phyloP scores from a whole-genome alignment of 768 basidiomycete species.

The Pilatotrama ljubarskyi region DNA sequence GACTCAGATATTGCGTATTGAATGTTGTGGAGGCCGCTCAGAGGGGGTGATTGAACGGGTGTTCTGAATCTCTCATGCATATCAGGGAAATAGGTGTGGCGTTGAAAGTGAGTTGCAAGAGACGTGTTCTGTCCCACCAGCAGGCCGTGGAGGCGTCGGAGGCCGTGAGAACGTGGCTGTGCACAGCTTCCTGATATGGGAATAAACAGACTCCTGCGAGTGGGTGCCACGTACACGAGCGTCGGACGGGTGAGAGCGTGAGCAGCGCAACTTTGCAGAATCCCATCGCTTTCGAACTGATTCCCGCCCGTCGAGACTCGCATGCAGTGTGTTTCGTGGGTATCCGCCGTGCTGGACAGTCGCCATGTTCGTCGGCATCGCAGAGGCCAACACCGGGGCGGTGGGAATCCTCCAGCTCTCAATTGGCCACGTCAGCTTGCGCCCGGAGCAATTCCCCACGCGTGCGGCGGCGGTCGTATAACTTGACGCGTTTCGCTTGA shows the following conservation, averaged over 20 bases:
- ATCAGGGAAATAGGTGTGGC: neutral
- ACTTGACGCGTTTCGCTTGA: conserved; percentile 15
- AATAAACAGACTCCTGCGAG: conserved; percentile 1
- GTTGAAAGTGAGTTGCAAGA: neutral
- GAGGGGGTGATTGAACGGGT: neutral
- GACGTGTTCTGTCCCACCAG: neutral
- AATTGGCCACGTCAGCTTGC: conserved; percentile 31
- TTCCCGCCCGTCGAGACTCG: conserved; percentile 12
- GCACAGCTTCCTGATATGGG: neutral
- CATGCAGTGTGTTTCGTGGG: conserved; percentile 19
- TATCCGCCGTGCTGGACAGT: conserved; percentile 10
- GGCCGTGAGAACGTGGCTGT: neutral
- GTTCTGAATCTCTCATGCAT: neutral
- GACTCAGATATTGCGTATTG: neutral
- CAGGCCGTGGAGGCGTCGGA: neutral
- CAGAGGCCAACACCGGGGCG: conserved; percentile 21
- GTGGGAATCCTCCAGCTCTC: conserved; percentile 22
- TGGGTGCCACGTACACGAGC: conserved; percentile 13
- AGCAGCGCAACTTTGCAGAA: neutral
- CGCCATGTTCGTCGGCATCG: conserved; percentile 20
- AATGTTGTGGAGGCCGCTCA: neutral
- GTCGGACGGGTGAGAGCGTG: conserved; percentile 7
- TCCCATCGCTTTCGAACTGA: conserved; percentile 4
- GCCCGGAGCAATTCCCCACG: conserved; percentile 18
- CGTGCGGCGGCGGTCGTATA: conserved; percentile 21